Percentiles rank a stretch among this genome's conserved stretches.
phyloP scores from a whole-genome alignment of 2,329 filamentous ascomycete species.

The Microsporum audouinii region DNA sequence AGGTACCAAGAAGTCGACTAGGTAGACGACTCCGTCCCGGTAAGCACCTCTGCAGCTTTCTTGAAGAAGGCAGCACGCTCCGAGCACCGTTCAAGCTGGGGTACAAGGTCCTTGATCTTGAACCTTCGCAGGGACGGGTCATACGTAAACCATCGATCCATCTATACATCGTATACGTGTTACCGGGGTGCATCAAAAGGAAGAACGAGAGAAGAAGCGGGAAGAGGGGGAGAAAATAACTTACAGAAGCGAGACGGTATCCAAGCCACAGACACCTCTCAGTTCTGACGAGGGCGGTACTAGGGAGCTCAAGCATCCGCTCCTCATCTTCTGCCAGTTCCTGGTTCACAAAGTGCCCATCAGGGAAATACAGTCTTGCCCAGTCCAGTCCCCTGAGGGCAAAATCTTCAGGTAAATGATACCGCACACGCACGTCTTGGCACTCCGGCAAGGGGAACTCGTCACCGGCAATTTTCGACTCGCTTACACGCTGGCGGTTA shows the following conservation, averaged over 20 bases:
- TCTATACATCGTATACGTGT: constrained; percentile 16
- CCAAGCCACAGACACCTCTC: constrained; percentile 44
- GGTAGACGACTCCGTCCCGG: background rate
- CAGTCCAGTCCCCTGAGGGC: constrained; percentile 45
- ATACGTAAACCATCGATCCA: constrained; percentile 33
- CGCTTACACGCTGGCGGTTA: constrained; percentile 28
- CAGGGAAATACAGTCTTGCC: constrained; percentile 39
- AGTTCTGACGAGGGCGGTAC: constrained; percentile 37
- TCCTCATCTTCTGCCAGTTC: constrained; percentile 44
- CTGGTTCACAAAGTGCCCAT: constrained; percentile 40
- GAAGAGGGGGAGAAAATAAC: constrained; percentile 14
- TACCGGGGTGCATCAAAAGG: background rate
- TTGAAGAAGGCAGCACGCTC: constrained; percentile 2
- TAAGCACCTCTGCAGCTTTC: background rate
- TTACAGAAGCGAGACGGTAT: constrained; percentile 33
- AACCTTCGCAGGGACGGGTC: constrained; percentile 23
- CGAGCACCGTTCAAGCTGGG: constrained; percentile 8
- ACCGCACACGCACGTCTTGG: constrained; percentile 21
- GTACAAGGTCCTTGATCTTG: constrained; percentile 23
- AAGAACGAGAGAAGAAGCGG: background rate
- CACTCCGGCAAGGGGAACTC: constrained; percentile 35
- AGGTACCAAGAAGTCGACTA: background rate
- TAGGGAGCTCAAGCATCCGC: constrained; percentile 40
- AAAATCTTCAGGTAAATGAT: constrained; percentile 49
- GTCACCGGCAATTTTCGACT: constrained; percentile 26